Evolutionary conservation across 345 rosid species (phyloP).

Genomic region (Clarkia xantiana): DNA sequence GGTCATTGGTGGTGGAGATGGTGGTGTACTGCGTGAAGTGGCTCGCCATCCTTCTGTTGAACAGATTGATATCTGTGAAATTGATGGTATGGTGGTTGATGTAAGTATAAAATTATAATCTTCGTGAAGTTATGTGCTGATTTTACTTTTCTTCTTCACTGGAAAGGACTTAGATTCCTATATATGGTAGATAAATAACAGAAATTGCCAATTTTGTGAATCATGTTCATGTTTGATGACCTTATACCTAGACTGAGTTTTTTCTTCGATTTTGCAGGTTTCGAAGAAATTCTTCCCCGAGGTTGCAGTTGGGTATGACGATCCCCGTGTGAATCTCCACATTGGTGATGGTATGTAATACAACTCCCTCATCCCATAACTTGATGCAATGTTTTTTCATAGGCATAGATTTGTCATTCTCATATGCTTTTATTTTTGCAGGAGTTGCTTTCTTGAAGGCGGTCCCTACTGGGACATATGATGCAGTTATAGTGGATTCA

Average conservation of each 20-base stretch:
- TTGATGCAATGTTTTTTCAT: background rate
- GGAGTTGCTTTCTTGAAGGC: slow-evolving; percentile 73
- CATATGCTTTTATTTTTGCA: slow-evolving; percentile 10
- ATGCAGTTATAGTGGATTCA: slow-evolving; percentile 66
- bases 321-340: slow-evolving; percentile 24
- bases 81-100: slow-evolving; percentile 30
- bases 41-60: slow-evolving; percentile 26
- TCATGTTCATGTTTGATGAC: too few relatives aligned
- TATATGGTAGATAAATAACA: too few relatives aligned
- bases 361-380: background rate
- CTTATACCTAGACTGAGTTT: background rate
- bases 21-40: slow-evolving; percentile 35
- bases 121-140: too few relatives aligned
- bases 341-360: slow-evolving; percentile 22
- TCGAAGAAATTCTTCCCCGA: slow-evolving; percentile 28
- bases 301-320: slow-evolving; percentile 27
- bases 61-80: slow-evolving; percentile 36
- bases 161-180: too few relatives aligned
- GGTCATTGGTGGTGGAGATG: slow-evolving; percentile 43
- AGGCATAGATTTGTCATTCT: background rate
- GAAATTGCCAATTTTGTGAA: too few relatives aligned
- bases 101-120: slow-evolving; percentile 12
- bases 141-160: too few relatives aligned
- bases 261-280: slow-evolving; percentile 12
- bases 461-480: slow-evolving; percentile 61